phyloP scores from a whole-genome alignment of 371 early-diverging fungal species.

The Nematocida sp. region DNA sequence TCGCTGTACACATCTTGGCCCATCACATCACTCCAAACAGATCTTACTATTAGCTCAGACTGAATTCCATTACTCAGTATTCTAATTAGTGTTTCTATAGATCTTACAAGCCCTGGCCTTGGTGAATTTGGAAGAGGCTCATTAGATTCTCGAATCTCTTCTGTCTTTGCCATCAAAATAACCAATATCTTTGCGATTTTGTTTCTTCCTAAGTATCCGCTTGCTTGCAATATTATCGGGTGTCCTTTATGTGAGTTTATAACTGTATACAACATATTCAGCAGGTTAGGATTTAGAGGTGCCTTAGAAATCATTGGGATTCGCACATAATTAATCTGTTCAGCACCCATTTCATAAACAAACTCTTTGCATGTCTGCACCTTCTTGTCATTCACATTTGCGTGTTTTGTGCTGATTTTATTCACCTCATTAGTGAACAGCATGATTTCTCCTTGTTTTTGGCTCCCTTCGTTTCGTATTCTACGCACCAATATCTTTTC shows the following conservation, averaged over 20 bases:
- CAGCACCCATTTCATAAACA: neutral
- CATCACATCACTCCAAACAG: neutral
- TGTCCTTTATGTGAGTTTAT: neutral
- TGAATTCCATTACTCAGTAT: conserved; percentile 25
- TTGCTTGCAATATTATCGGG: conserved; percentile 46
- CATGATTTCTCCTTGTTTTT: conserved; percentile 28
- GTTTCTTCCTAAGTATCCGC: conserved; percentile 31
- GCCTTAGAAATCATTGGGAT: conserved; percentile 39
- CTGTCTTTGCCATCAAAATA: neutral
- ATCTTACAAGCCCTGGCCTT: neutral
- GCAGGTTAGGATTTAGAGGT: conserved; percentile 14
- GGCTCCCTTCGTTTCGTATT: conserved; percentile 71
- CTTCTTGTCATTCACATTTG: conserved; percentile 33
- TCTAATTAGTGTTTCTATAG: conserved; percentile 24
- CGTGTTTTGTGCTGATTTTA: conserved; percentile 17
- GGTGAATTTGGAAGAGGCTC: neutral
- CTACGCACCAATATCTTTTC: conserved; percentile 74
- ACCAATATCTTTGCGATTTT: neutral
- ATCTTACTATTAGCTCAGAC: conserved; percentile 5
- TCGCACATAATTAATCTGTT: neutral
- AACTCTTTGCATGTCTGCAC: conserved; percentile 40
- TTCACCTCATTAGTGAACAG: conserved; percentile 25
- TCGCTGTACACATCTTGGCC: conserved; percentile 17
- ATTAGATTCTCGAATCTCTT: too few species aligned
- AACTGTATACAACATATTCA: neutral